phyloP scores from a whole-genome alignment of 768 basidiomycete species.

The Boletus vermiculosoides region DNA sequence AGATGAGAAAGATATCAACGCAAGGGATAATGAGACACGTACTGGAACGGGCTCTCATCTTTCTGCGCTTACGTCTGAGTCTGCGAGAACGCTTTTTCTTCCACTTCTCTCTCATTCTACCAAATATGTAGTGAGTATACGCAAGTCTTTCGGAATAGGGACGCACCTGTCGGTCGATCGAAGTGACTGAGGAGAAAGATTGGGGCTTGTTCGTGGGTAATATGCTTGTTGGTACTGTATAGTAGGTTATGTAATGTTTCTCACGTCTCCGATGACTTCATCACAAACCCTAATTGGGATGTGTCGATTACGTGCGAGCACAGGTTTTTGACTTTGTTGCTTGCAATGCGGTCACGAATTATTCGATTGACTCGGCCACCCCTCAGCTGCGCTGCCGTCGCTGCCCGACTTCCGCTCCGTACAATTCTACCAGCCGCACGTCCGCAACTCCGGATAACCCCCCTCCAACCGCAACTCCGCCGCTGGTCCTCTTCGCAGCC shows the following conservation, averaged over 20 bases:
- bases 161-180: conserved; percentile 31
- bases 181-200: conserved; percentile 30
- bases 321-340: neutral
- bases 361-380: conserved; percentile 1
- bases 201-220: conserved; percentile 11
- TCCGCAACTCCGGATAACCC: conserved; percentile 12
- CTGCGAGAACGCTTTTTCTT: conserved; percentile 94
- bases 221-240: conserved; percentile 36
- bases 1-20: neutral
- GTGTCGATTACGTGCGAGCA: no score
- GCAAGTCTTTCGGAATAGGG: neutral
- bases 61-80: conserved; percentile 92
- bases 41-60: conserved; percentile 96
- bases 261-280: conserved; percentile 18
- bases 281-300: neutral
- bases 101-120: conserved; percentile 94
- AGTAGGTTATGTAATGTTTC: conserved; percentile 31
- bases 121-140: neutral
- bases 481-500: conserved; percentile 19
- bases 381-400: neutral
- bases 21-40: conserved; percentile 34
- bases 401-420: conserved; percentile 1
- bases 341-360: conserved; percentile 13
- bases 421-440: neutral
- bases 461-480: neutral